phyloP scores from a whole-genome alignment of 2,329 filamentous ascomycete genomes.

The Penicillium sp. region DNA sequence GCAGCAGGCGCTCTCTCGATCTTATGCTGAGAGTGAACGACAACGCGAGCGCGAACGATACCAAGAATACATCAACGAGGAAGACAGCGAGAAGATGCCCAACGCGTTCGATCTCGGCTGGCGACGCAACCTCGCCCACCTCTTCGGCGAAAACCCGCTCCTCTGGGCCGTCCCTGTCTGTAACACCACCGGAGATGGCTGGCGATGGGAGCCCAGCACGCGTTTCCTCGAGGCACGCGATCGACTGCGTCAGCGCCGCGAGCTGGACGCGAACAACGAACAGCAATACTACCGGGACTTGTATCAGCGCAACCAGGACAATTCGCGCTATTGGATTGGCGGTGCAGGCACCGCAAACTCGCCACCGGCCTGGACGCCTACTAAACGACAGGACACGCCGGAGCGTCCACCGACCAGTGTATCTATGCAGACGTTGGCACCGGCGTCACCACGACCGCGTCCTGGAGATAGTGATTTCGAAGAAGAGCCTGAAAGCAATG shows the following conservation, averaged over 20 bases:
- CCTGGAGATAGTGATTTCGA: slow-evolving; percentile 35
- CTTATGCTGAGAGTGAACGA: slow-evolving; percentile 55
- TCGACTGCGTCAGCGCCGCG: slow-evolving; percentile 26
- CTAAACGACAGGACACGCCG: slow-evolving; percentile 16
- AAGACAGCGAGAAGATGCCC: slow-evolving; percentile 79
- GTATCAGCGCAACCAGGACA: slow-evolving; percentile 34
- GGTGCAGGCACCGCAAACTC: slow-evolving; percentile 7
- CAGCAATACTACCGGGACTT: slow-evolving; percentile 34
- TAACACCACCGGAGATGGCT: slow-evolving; percentile 87
- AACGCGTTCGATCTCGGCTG: slow-evolving; percentile 91
- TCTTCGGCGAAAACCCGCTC: slow-evolving; percentile 68
- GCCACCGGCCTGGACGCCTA: slow-evolving; percentile 20
- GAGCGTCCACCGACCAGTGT: slow-evolving; percentile 39
- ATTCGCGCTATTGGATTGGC: slow-evolving; percentile 26
- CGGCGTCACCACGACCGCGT: slow-evolving; percentile 35
- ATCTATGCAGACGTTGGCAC: slow-evolving; percentile 41
- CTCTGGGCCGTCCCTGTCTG: slow-evolving; percentile 77
- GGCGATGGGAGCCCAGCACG: slow-evolving; percentile 82
- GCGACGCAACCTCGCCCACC: slow-evolving; percentile 69
- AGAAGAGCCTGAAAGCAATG: slow-evolving; percentile 24
- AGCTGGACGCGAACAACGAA: slow-evolving; percentile 28
- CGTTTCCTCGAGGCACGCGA: slow-evolving; percentile 65
- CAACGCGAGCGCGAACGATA: slow-evolving; percentile 64
- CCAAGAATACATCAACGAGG: slow-evolving; percentile 78
- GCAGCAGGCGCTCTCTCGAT: slow-evolving; percentile 42